Evolutionary conservation across 495 filamentous ascomycete species (phyloP), one percentile per base, ranked within the genome.

Genomic region (Aspergillus diversus): DNA sequence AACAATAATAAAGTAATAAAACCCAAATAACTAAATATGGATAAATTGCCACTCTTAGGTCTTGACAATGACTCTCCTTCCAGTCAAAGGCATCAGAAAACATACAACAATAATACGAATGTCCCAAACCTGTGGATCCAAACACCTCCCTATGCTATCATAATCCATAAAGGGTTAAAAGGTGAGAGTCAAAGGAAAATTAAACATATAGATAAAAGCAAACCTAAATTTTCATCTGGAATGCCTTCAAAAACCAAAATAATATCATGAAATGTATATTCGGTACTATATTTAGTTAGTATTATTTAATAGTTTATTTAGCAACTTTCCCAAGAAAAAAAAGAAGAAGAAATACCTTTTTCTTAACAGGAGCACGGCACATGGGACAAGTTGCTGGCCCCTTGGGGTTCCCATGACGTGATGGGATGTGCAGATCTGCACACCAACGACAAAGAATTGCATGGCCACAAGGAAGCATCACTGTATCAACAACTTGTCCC

Each of bases 381-480:
- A 73, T 63, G 15, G 68, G 65, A 63, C 70, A 73, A 9, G n/a
- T 46, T 17, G 61, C 59, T 8, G 61, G 39, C 0, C 46, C 59
- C 37, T 61, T 66, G 5, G 66, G 63, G 46, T 63, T 56, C 11
- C 52, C 63, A n/a, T 33, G 53, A 16, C 61, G 17, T 1, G 65
- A 57, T 21, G 67, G 67, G 7, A 68, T 63, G 55, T 68, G 68
- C 51, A 66, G 53, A 12, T 72, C 72, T 4, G 70, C 70, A 51
- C 72, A 74, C 72, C 72, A 74, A 1, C 65, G 67, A 64, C 84
- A 87, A 71, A 87, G 77, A 15, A 83, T 78, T 49, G 84, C 70
- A 69, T 87, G 84, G 7, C 82, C 84, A 53, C 84, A 87, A 3
- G 84, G 84, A 13, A 87, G 66, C 11, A 84, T 60, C 13, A 81